These are phyloP conservation scores for Metschnikowia lachancei DNA, from an alignment of 805 yeast species.

Conservation along the genomic window DNA sequence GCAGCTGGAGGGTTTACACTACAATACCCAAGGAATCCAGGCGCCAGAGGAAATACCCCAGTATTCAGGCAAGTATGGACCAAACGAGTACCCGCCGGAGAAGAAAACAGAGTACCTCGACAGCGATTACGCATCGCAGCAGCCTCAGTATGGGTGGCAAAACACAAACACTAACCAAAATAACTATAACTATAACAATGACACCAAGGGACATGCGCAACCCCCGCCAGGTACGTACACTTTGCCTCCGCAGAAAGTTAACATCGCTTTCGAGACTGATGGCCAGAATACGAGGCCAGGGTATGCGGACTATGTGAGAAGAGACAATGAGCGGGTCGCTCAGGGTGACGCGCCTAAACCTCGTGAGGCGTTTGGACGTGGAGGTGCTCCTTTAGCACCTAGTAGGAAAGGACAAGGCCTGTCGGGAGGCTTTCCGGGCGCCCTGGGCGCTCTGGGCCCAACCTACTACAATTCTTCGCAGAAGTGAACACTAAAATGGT, in stretches of 20 bases:
- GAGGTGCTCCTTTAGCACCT: conserved; percentile 36
- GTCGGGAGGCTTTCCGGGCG: conserved; percentile 36
- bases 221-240: conserved; percentile 19
- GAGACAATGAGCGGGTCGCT: conserved; percentile 32
- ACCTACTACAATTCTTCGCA: conserved; percentile 24
- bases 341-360: conserved; percentile 35
- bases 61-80: conserved; percentile 11
- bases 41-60: conserved; percentile 2
- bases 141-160: not conserved
- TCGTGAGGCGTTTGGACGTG: conserved; percentile 23
- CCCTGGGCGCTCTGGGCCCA: conserved; percentile 30
- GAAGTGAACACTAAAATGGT: not conserved
- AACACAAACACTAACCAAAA: not conserved
- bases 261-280: conserved; percentile 35
- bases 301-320: conserved; percentile 31
- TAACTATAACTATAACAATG: not conserved
- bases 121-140: not conserved
- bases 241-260: conserved; percentile 34
- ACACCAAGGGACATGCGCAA: not conserved
- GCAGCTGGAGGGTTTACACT: conserved; percentile 16
- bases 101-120: conserved; percentile 6
- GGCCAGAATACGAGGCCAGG: conserved; percentile 38
- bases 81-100: conserved; percentile 20
- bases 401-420: conserved; percentile 30
- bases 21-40: not conserved